These are phyloP conservation scores for Trichosporon ovoides DNA, from an alignment of 1,284 basidiomycete genomes.

Conservation along the genomic window DNA sequence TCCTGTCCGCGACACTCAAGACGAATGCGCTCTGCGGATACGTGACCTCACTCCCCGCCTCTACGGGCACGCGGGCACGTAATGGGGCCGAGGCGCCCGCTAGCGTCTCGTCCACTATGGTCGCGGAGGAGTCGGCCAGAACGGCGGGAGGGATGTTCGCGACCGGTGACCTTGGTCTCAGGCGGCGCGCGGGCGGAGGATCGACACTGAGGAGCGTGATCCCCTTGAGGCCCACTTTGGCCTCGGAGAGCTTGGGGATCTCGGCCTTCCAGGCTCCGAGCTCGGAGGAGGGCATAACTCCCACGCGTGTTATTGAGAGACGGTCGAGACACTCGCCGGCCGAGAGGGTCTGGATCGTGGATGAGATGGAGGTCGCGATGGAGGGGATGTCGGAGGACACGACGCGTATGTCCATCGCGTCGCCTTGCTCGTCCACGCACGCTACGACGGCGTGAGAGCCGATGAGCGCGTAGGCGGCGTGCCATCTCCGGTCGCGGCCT, in stretches of 20 bases:
- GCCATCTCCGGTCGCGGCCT: constrained; percentile 31
- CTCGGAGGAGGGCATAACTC: too few species aligned
- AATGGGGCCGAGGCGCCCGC: constrained; percentile 14
- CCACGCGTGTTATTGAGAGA: too few species aligned
- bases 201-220: constrained; percentile 26
- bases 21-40: constrained; percentile 31
- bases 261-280: too few species aligned
- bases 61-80: constrained; percentile 20
- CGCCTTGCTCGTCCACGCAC: constrained; percentile 28
- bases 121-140: constrained; percentile 26
- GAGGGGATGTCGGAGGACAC: too few species aligned
- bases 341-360: not conserved
- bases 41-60: constrained; percentile 12
- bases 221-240: too few species aligned
- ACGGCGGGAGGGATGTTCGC: constrained; percentile 26
- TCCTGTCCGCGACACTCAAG: constrained; percentile 19
- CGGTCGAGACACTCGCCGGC: too few species aligned
- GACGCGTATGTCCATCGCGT: constrained; percentile 24
- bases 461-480: constrained; percentile 33
- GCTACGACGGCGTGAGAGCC: not conserved
- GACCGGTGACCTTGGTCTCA: constrained; percentile 13
- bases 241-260: too few species aligned
- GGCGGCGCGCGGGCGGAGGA: not conserved
- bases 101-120: constrained; percentile 37
- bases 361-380: too few species aligned